Conservation (phyloP, 2,329 filamentous ascomycete genomes). For the Davidsoniella virescens region DNA sequence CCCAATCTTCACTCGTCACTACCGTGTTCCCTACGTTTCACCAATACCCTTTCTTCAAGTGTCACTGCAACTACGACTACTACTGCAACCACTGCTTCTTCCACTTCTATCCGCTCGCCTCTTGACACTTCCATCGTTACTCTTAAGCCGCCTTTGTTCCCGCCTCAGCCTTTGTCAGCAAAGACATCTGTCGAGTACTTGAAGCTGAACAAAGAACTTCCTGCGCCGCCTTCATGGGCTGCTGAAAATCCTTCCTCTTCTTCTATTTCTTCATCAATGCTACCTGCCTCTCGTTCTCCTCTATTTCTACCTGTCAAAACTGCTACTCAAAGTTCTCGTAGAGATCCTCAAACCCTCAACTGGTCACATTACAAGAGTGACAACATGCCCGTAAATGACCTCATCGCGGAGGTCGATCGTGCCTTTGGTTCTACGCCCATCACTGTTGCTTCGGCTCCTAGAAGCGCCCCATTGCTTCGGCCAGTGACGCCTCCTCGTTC, state of each 20-base stretch:
- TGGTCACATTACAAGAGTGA: neutral
- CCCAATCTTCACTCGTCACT: too few species aligned
- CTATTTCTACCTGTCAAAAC: neutral
- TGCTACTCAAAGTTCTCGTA: neutral
- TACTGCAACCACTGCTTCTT: neutral
- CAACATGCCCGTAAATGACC: slow-evolving; percentile 4
- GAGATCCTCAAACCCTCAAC: neutral
- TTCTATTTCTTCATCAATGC: neutral
- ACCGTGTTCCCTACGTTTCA: too few species aligned
- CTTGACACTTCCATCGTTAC: slow-evolving; percentile 1
- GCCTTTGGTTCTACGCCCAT: neutral
- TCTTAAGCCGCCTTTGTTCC: slow-evolving; percentile 1
- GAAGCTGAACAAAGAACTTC: neutral
- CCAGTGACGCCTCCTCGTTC: neutral
- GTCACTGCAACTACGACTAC: neutral
- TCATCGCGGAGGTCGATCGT: slow-evolving; percentile 2
- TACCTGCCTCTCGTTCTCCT: neutral
- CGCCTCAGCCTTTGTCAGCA: slow-evolving; percentile 9
- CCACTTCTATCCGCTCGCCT: neutral
- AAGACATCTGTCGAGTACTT: slow-evolving; percentile 13
- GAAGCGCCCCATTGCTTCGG: slow-evolving; percentile 8
- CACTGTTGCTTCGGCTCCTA: slow-evolving; percentile 3
- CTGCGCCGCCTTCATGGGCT: neutral
- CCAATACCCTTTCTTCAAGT: too few species aligned
- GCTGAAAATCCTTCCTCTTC: neutral